Conservation (phyloP, 306 rosid species). For the Cucurbita moschata region DNA sequence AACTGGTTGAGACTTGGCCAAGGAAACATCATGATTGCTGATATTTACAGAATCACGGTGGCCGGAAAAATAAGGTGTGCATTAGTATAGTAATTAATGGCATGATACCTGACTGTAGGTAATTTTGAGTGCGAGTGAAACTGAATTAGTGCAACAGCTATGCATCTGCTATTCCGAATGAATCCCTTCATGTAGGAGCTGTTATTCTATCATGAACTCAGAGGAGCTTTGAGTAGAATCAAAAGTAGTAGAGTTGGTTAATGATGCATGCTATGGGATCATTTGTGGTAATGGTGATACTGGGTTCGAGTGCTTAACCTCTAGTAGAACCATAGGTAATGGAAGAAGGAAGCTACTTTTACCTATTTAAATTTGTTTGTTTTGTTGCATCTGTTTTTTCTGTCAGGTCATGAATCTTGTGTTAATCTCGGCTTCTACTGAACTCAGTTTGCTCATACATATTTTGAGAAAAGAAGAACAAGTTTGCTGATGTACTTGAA, state of each 20-base stretch:
- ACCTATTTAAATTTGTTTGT: not conserved
- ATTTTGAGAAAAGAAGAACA: not conserved
- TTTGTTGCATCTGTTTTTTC: not conserved
- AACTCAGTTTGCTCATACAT: not conserved
- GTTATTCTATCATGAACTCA: not conserved
- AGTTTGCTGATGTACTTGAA: not conserved
- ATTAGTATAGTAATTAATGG: not conserved
- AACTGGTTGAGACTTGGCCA: not conserved
- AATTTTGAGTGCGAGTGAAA: not conserved
- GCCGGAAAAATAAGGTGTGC: not conserved
- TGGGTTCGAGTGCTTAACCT: not conserved
- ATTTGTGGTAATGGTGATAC: not conserved
- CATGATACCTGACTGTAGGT: not conserved
- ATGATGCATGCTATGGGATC: not conserved
- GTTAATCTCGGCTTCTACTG: not conserved
- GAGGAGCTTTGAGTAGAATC: not conserved
- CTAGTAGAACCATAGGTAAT: not conserved
- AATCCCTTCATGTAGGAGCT: not conserved
- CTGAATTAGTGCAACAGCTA: not conserved
- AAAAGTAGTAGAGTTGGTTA: not conserved
- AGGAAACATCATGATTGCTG: too few relatives aligned
- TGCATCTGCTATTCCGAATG: not conserved
- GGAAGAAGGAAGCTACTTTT: not conserved
- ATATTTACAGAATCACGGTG: too few relatives aligned
- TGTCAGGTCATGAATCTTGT: not conserved